Evolutionary conservation across 2,329 filamentous ascomycete species (phyloP).

Genomic region (Sclerotinia nivalis): DNA sequence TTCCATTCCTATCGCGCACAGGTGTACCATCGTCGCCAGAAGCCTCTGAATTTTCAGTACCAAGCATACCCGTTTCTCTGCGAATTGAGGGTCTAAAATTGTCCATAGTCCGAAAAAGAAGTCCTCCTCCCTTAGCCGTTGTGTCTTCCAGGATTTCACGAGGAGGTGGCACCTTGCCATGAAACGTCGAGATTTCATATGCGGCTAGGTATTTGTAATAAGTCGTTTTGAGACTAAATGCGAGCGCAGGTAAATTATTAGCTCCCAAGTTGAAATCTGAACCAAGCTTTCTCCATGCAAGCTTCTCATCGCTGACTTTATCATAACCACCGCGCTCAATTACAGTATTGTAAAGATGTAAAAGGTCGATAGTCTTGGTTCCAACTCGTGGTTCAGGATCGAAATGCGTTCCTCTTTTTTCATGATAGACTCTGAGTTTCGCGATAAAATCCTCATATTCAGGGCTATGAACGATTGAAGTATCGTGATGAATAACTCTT

Average conservation of each 20-base stretch:
- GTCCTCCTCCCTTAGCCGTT: slow-evolving; percentile 75
- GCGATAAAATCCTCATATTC: slow-evolving; percentile 81
- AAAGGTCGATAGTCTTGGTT: slow-evolving; percentile 71
- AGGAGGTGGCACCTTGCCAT: slow-evolving; percentile 79
- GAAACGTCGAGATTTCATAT: slow-evolving; percentile 78
- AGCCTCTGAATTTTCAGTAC: slow-evolving; percentile 58
- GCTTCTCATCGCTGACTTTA: slow-evolving; percentile 77
- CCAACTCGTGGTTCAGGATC: slow-evolving; percentile 82
- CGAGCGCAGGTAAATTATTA: slow-evolving; percentile 76
- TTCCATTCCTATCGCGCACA: slow-evolving; percentile 51
- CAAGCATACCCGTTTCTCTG: slow-evolving; percentile 45
- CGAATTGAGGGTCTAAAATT: slow-evolving; percentile 62
- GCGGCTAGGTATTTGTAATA: slow-evolving; percentile 90
- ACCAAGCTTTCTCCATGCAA: slow-evolving; percentile 78
- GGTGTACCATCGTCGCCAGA: slow-evolving; percentile 63
- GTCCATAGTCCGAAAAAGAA: slow-evolving; percentile 77
- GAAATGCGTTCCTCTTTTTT: slow-evolving; percentile 74
- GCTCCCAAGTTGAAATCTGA: slow-evolving; percentile 74
- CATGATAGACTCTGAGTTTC: slow-evolving; percentile 71
- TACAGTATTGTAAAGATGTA: slow-evolving; percentile 77
- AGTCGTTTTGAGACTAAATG: slow-evolving; percentile 81
- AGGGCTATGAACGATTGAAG: slow-evolving; percentile 48
- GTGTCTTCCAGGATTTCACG: slow-evolving; percentile 81
- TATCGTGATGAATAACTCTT: slow-evolving; percentile 28
- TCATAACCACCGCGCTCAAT: slow-evolving; percentile 82